Evolutionary conservation across 768 basidiomycete species (phyloP), one percentile per base, ranked within the genome.

Genomic region (Rhizopogon salebrosus): DNA sequence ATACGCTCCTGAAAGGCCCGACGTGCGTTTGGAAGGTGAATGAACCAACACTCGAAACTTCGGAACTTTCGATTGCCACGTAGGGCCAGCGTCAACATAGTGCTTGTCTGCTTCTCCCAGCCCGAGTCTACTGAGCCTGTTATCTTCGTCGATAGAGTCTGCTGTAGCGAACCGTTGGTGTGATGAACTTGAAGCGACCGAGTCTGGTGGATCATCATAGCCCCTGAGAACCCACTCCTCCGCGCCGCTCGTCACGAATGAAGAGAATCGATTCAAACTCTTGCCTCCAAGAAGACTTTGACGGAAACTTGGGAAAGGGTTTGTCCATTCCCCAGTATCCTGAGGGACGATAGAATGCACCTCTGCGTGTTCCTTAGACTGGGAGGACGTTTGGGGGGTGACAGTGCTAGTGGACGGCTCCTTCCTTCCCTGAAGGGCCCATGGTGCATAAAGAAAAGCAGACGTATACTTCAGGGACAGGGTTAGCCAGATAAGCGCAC

Each of bases 171-270:
- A 55, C 49, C 68, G 68, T 2, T 53, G 39, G 50, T 70, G 66
- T 49, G 65, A 36, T 2, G 51, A 16, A 8, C 60, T 55, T 6
- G 62, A 41, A 29, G 64, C 52, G 27, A 58, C 54, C 6, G 66
- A 57, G 13, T 75, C 72, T 40, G 70, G 65, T 1, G 70, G 36
- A 42, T 51, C 37, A 8, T 60, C 66, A 24, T 70, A 73, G 4
- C 90, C 90, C 46, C 85, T 80, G n/a, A 92, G 76, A 7, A 92
- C 78, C 72, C 84, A 92, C 48, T 85, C 84, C 65, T 92, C 90
- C 9, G 90, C 90, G 34, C 90, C 90, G 53, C 85, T 89, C 6
- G 87, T 89, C 13, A 92, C 89, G 64, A 92, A 92, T 52, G 78
- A 85, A 1, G 89, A 90, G 69, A 92, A 92, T n/a, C 89, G 78